phyloP scores from a whole-genome alignment of 495 filamentous ascomycete species.

The Penicillium herquei region DNA sequence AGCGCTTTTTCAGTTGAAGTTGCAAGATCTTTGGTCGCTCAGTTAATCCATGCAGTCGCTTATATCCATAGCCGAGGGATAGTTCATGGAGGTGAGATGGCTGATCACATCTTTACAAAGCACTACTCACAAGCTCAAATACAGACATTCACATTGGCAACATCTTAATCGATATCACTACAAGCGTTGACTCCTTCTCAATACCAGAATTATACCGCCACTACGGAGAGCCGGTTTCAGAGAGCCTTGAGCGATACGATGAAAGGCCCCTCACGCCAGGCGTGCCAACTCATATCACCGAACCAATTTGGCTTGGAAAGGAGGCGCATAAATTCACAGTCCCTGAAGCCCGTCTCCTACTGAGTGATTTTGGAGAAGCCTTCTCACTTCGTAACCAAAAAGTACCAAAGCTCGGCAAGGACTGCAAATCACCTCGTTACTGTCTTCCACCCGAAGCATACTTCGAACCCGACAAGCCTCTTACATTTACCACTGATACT shows the following conservation, averaged over 20 bases:
- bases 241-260: conserved; percentile 21
- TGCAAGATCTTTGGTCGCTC: conserved; percentile 25
- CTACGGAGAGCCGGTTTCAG: conserved; percentile 25
- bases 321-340: conserved; percentile 15
- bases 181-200: conserved; percentile 11
- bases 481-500: conserved; percentile 31
- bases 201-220: conserved; percentile 29
- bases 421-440: background rate
- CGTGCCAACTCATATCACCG: conserved; percentile 17
- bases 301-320: conserved; percentile 22
- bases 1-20: conserved; percentile 22
- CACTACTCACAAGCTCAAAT: conserved; percentile 2
- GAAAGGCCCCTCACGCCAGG: conserved; percentile 11
- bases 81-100: conserved; percentile 30
- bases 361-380: conserved; percentile 36
- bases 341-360: conserved; percentile 20
- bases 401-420: background rate
- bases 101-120: background rate
- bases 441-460: conserved; percentile 21
- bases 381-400: background rate
- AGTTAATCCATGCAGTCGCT: conserved; percentile 28
- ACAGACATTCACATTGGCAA: conserved; percentile 28
- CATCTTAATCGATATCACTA: conserved; percentile 10
- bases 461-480: conserved; percentile 20
- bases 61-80: conserved; percentile 29